Evolutionary conservation across 2,329 filamentous ascomycete genomes (phyloP), one percentile per base, ranked within the genome.

Genomic region (Neobulgaria alba): DNA sequence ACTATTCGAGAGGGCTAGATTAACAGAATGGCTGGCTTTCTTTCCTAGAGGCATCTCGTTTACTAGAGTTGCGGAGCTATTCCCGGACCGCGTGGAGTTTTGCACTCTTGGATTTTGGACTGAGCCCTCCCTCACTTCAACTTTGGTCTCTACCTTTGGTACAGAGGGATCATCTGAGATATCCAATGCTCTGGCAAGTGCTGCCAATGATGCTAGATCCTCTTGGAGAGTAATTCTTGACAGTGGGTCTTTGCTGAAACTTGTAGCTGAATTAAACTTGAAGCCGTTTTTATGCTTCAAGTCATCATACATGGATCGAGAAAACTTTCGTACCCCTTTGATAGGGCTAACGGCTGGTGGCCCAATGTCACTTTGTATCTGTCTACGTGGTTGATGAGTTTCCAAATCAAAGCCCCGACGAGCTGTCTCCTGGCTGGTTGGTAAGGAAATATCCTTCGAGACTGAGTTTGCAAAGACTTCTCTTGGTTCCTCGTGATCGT

Each of bases 171-270:
- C 4, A 9, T 35, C 19, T 4, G 17, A 16, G 5, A 15, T 10
- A 29, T 43, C 33, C 29, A 56, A 32, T 29, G 45, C 52, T 32
- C 46, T 35, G 9, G 51, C 52, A 10, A 58, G 45, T 18, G 38
- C 34, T 10, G 40, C 46, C 31, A 58, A 47, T 16, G 55, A 58
- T 12, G 50, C 47, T 5, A 46, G 29, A 36, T 58, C 54, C 23
- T 58, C 49, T 20, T 54, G 48, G 14, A 45, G 45, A 20, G 54
- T 56, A 15, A 56, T 39, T 29, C 37, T 47, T 5, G 29, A 36
- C 10, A 55, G 37, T 14, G 52, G 54, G 39, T 56, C 49, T 42
- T 39, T 49, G 3, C 33, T 39, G 8, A 23, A 23, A 2, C 20
- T 16, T 15, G 32, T 7, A 30, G 39, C 42, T 40, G 37, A 29